These are phyloP conservation scores for Omphalotus guepiniiformis DNA, from an alignment of 768 basidiomycete species.

Conservation along the genomic window DNA sequence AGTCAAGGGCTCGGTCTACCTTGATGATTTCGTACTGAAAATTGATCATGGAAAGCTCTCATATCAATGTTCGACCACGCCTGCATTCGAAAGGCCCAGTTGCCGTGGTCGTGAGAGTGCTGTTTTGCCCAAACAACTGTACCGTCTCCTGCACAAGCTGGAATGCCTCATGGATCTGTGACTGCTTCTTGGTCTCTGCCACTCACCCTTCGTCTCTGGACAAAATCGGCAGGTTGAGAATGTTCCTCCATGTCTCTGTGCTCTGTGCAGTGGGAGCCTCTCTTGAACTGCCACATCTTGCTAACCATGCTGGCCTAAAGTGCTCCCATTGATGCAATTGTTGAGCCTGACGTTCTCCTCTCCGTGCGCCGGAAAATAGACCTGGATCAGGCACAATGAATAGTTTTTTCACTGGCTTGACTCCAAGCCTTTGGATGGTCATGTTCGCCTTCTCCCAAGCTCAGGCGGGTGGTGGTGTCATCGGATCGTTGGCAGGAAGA, in stretches of 20 bases:
- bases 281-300: background rate
- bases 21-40: background rate
- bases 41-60: background rate
- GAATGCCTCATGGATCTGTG: no score
- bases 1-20: background rate
- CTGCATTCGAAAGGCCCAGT: background rate
- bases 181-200: background rate
- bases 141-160: no score
- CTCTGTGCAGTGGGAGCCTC: background rate
- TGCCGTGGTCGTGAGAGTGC: background rate
- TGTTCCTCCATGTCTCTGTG: background rate
- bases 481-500: background rate
- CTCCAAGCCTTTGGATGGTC: background rate
- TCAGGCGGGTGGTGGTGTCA: background rate
- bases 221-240: background rate
- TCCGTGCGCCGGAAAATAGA: background rate
- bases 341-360: background rate
- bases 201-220: background rate
- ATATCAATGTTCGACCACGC: background rate
- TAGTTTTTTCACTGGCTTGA: background rate
- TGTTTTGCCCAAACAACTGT: background rate
- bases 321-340: background rate
- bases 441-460: background rate
- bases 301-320: background rate
- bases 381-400: background rate